Percentiles rank a stretch among this genome's conserved stretches.
Evolutionary conservation across 768 basidiomycete genomes (phyloP).

Genomic region (Tubosaeta sp.): DNA sequence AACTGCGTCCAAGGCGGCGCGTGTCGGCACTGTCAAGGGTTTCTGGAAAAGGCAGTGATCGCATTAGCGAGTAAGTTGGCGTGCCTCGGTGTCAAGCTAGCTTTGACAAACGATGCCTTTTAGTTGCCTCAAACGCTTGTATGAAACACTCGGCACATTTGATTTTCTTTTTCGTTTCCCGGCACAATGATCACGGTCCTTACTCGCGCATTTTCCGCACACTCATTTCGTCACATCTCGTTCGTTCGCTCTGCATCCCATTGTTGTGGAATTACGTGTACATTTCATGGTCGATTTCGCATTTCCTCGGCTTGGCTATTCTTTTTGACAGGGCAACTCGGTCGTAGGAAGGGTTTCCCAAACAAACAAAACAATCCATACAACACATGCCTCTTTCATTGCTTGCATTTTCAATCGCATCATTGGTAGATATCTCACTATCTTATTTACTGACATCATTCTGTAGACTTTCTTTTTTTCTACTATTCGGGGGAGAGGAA

Average conservation of each 20-base stretch:
- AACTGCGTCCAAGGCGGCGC: slow-evolving; percentile 19
- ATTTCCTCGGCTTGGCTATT: slow-evolving; percentile 3
- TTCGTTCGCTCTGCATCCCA: slow-evolving; percentile 19
- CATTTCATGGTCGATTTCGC: slow-evolving; percentile 15
- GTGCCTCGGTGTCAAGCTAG: neutral
- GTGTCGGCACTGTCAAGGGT: slow-evolving; percentile 27
- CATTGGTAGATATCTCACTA: slow-evolving; percentile 19
- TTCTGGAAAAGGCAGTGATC: slow-evolving; percentile 29
- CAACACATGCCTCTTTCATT: neutral
- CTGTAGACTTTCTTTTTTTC: slow-evolving; percentile 15
- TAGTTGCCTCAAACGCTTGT: neutral
- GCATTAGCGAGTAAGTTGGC: slow-evolving; percentile 7
- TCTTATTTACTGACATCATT: slow-evolving; percentile 20
- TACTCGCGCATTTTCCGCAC: slow-evolving; percentile 11
- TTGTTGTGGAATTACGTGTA: slow-evolving; percentile 34
- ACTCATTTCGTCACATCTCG: slow-evolving; percentile 9
- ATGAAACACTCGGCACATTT: neutral
- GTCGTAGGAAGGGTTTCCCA: slow-evolving; percentile 6
- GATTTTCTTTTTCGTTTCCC: neutral
- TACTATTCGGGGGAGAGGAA: slow-evolving; percentile 1
- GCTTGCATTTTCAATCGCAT: slow-evolving; percentile 5
- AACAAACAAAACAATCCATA: slow-evolving; percentile 1
- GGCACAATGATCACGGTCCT: slow-evolving; percentile 10
- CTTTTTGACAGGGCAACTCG: slow-evolving; percentile 1
- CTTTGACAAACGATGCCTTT: no score